phyloP scores from a whole-genome alignment of 331 rosid genomes.

The Prunus yedoensis region DNA sequence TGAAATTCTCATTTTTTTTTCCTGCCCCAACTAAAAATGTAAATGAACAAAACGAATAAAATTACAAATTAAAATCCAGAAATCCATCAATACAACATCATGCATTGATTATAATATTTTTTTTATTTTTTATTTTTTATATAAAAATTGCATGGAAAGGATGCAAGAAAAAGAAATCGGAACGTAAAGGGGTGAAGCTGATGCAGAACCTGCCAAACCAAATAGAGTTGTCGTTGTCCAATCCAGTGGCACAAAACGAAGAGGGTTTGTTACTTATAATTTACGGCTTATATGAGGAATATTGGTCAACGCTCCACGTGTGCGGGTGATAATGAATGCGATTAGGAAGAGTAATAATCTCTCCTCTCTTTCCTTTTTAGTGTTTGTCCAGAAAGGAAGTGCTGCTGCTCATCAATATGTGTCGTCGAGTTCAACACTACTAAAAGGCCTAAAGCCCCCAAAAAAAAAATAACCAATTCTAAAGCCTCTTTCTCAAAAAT shows the following conservation, averaged over 20 bases:
- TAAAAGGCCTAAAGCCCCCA: no score
- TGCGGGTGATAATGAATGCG: background rate
- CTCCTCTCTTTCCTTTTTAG: no score
- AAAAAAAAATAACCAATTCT: no score
- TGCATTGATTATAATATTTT: no score
- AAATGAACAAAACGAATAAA: background rate
- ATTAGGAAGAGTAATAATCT: background rate
- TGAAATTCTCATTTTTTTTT: constrained; percentile 7
- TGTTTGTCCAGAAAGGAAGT: no score
- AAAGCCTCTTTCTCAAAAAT: no score
- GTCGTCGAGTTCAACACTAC: no score
- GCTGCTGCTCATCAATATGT: no score
- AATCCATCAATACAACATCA: background rate
- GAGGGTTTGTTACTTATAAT: background rate
- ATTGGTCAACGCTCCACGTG: background rate
- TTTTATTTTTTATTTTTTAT: no score
- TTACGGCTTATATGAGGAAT: background rate
- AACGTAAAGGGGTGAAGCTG: background rate
- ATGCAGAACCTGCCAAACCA: constrained; percentile 20
- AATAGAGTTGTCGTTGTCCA: background rate
- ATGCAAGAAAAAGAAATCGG: background rate
- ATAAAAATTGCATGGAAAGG: no score
- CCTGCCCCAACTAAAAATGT: background rate
- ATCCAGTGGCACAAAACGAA: background rate
- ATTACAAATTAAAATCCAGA: background rate